A percentile compares a stretch with the other conserved stretches of the same genome.
These are phyloP conservation scores for Dioscorea cayenensis DNA, from an alignment of 116 monocot genomes.

Conservation along the genomic window DNA sequence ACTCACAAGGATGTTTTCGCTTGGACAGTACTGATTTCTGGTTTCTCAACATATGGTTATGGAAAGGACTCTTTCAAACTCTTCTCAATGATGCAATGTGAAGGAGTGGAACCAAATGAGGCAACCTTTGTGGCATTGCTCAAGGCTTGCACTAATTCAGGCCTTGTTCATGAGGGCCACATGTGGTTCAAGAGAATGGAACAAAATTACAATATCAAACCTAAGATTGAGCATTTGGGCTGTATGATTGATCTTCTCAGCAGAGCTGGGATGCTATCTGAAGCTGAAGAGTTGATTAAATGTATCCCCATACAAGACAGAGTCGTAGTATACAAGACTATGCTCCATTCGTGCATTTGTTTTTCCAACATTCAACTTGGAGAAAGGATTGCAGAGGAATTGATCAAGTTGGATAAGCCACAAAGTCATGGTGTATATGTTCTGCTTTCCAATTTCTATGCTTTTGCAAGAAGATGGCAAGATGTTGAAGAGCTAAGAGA, in stretches of 20 bases:
- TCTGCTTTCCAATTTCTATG: conserved; percentile 2
- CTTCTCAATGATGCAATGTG: conserved; percentile 12
- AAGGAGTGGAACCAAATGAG: conserved; percentile 18
- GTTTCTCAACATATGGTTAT: conserved; percentile 30
- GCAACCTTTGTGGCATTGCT: conserved; percentile 32
- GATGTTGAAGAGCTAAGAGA: not conserved
- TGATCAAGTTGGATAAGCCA: not conserved
- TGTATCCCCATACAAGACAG: conserved; percentile 19
- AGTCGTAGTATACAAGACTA: conserved; percentile 25
- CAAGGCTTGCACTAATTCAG: conserved; percentile 31
- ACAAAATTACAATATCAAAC: conserved; percentile 9
- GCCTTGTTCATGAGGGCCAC: conserved; percentile 25
- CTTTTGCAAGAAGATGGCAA: not conserved
- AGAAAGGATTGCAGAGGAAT: not conserved
- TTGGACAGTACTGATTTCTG: conserved; percentile 31
- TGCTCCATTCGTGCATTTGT: conserved; percentile 33
- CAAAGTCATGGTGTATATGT: not conserved
- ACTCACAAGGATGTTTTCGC: conserved; percentile 27
- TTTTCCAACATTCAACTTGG: conserved; percentile 11
- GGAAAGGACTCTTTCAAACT: conserved; percentile 21
- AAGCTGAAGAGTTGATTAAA: conserved; percentile 24
- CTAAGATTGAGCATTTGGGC: conserved; percentile 33
- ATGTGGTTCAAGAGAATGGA: conserved; percentile 24
- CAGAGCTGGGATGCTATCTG: conserved; percentile 27
- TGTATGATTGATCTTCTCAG: conserved; percentile 42